Evolutionary conservation across 2,329 filamentous ascomycete genomes (phyloP), one percentile per base, ranked within the genome.

Genomic region (Grosmannia clavigera): DNA sequence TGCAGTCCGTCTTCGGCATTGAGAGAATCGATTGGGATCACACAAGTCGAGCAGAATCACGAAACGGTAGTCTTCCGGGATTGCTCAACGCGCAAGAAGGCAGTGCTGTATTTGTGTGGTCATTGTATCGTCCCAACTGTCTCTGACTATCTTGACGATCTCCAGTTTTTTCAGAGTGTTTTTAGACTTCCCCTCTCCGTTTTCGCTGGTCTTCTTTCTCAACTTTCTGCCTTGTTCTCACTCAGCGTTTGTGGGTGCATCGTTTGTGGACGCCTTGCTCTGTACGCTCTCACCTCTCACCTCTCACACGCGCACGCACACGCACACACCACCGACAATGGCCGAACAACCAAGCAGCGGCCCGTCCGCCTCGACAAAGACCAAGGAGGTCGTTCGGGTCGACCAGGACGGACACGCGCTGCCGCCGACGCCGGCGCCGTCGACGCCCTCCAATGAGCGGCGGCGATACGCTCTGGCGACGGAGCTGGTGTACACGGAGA

Each of bases 401-500:
- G 90, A 95, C 71, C 78, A 91, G 61, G 87, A 92, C 68, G 90
- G 90, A 51, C 88, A 95, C 74, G 79, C 92, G 68, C 78, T 96
- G 58, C 92, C 92, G 58, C 92, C 92, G 1, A 96, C 94, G 9
- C 94, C 94, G 2, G 90, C 94, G 29, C 91, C 92, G 2, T 97
- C 92, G 19, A 96, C 87, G 70, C 94, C 94, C 29, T 83, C 86
- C 70, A 88, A 86, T 70, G 91, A 90, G 64, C 84, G 87, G 66
- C 76, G 80, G 53, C 89, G 90, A 66, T 99, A 97, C 75, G 91
- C 92, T 54, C 83, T 99, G 63, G 92, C 92, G 61, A 99, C 94
- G 5, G 94, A 99, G 75, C 79, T 99, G 64, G 94, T 99, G 62
- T 97, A 92, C 73, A 97, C 92, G 58, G 94, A 99, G 68, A 85